Conservation (phyloP, 2,329 filamentous ascomycete genomes). For the Colletotrichum eremochloae region DNA sequence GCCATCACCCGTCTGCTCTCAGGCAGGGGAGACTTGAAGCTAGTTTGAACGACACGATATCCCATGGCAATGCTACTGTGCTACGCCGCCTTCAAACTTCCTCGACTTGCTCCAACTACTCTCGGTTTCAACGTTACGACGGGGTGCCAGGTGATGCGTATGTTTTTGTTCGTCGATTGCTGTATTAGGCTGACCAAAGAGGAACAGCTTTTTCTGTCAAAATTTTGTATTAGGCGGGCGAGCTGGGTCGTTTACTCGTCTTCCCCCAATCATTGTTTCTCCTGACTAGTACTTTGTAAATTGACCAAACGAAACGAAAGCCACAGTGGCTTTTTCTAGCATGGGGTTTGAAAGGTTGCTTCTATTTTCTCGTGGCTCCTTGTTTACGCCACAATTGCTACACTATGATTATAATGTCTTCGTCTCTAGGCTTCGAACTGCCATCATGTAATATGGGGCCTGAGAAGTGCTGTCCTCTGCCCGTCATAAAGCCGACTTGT, state of each 20-base stretch:
- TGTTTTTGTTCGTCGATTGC: background rate
- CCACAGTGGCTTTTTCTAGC: too few relatives aligned
- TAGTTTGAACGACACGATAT: constrained; percentile 32
- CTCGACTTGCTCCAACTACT: constrained; percentile 13
- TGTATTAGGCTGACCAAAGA: too few relatives aligned
- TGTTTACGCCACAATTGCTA: background rate
- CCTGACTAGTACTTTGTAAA: background rate
- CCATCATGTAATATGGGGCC: background rate
- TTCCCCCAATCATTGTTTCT: rapidly evolving
- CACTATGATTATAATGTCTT: background rate
- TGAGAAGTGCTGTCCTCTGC: background rate
- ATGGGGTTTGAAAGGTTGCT: background rate
- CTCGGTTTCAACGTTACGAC: background rate
- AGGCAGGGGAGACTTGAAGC: constrained; percentile 11
- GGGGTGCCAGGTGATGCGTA: background rate
- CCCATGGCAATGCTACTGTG: constrained; percentile 1
- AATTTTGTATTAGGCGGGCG: background rate
- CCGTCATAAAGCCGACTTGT: background rate
- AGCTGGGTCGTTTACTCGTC: background rate
- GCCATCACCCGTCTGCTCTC: background rate
- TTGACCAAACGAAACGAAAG: too few relatives aligned
- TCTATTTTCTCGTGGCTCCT: background rate
- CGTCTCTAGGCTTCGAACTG: background rate
- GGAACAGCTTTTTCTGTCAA: background rate
- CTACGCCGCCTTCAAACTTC: constrained; percentile 27